Conservation (phyloP, 2,329 filamentous ascomycete species). For the Penicillium capsulatum region DNA sequence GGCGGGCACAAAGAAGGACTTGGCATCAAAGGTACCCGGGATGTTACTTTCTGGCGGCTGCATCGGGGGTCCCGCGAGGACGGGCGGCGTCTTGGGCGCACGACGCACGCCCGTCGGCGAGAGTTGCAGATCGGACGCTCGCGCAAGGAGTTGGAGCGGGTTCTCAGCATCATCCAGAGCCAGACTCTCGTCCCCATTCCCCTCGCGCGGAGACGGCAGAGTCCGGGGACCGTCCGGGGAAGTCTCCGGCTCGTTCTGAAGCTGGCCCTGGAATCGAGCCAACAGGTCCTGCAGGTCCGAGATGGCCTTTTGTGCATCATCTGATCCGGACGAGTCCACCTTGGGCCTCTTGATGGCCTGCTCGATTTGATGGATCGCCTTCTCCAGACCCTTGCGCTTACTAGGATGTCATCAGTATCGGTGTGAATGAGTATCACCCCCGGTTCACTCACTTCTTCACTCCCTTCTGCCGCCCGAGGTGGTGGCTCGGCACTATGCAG, state of each 20-base stretch:
- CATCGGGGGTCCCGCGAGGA: slow-evolving; percentile 41
- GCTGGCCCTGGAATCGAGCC: slow-evolving; percentile 44
- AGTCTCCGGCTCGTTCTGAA: slow-evolving; percentile 24
- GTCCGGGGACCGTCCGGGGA: slow-evolving; percentile 32
- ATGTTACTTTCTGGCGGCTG: slow-evolving; percentile 8
- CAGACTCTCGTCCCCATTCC: slow-evolving; percentile 49
- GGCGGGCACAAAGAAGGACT: slow-evolving; percentile 63
- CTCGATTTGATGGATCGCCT: slow-evolving; percentile 69
- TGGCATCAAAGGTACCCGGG: slow-evolving; percentile 35
- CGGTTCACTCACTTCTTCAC: slow-evolving; percentile 65
- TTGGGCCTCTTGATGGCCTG: slow-evolving; percentile 60
- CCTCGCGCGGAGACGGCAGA: slow-evolving; percentile 21
- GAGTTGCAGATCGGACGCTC: slow-evolving; percentile 65
- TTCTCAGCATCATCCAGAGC: slow-evolving; percentile 71
- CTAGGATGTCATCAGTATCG: slow-evolving; percentile 40
- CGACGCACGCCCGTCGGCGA: slow-evolving; percentile 36
- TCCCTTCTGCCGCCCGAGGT: slow-evolving; percentile 68
- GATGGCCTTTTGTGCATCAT: slow-evolving; percentile 42
- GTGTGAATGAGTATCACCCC: slow-evolving; percentile 28
- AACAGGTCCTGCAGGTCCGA: slow-evolving; percentile 51
- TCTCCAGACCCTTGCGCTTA: slow-evolving; percentile 69
- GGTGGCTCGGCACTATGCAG: slow-evolving; percentile 68
- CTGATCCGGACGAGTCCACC: slow-evolving; percentile 41
- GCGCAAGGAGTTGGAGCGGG: slow-evolving; percentile 66
- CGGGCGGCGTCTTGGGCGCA: slow-evolving; percentile 24